A percentile compares a stretch with the other conserved stretches of the same genome.
Conservation (phyloP, 129 eudicot species). For the Flaveria ramosissima region DNA sequence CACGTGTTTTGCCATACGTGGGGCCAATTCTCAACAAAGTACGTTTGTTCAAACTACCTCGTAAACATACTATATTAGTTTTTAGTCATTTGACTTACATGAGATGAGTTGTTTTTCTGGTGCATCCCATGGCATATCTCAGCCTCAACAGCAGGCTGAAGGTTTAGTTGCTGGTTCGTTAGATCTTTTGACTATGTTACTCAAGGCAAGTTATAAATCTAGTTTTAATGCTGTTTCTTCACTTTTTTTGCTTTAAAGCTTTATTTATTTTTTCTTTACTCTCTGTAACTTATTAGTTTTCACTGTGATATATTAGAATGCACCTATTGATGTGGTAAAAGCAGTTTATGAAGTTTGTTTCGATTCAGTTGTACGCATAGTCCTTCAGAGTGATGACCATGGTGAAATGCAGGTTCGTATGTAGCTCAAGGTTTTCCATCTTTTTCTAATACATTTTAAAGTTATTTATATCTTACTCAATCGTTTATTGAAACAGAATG, state of each 20-base stretch:
- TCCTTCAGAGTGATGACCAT: slow-evolving; percentile 87
- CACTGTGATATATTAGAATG: slow-evolving; percentile 49
- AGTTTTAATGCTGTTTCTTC: background rate
- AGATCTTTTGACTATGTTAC: slow-evolving; percentile 87
- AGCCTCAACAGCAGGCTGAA: slow-evolving; percentile 92
- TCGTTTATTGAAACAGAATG: slow-evolving; percentile 54
- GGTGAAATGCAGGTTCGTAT: slow-evolving; percentile 88
- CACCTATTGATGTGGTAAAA: slow-evolving; percentile 71
- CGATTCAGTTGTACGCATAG: slow-evolving; percentile 61
- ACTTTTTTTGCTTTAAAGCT: background rate
- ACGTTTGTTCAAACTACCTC: slow-evolving; percentile 25
- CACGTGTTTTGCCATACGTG: slow-evolving; percentile 75
- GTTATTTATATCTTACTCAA: background rate
- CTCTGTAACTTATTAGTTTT: slow-evolving; percentile 16
- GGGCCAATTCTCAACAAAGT: slow-evolving; percentile 82
- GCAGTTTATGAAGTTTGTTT: slow-evolving; percentile 81
- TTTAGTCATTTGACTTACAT: slow-evolving; percentile 8
- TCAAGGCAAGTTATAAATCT: slow-evolving; percentile 50
- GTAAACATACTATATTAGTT: slow-evolving; percentile 20
- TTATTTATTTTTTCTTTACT: background rate
- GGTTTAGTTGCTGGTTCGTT: slow-evolving; percentile 94
- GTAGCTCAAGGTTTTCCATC: background rate
- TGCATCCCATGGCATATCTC: slow-evolving; percentile 34
- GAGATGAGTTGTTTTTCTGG: slow-evolving; percentile 24
- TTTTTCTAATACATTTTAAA: background rate